phyloP scores from a whole-genome alignment of 768 basidiomycete species.

The Panaeolus cyanescens region DNA sequence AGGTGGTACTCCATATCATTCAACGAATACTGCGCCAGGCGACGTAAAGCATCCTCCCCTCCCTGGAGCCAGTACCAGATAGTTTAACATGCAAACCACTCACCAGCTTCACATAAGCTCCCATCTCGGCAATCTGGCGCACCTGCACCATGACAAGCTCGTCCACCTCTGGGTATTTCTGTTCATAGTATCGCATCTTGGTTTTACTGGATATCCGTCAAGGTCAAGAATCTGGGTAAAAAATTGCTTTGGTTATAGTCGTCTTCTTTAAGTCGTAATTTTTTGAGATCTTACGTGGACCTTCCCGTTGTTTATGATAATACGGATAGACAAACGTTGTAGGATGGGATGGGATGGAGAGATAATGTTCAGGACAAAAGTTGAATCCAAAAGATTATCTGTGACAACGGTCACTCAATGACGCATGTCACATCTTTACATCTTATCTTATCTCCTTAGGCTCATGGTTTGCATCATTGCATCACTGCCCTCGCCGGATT shows the following conservation, averaged over 20 bases:
- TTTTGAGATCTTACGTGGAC: not conserved
- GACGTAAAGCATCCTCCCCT: too few relatives aligned
- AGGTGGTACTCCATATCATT: too few relatives aligned
- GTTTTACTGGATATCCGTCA: not conserved
- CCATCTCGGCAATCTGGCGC: conserved; percentile 99
- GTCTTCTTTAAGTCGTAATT: not conserved
- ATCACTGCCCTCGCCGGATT: too few relatives aligned
- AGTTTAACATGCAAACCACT: too few relatives aligned
- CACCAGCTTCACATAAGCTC: conserved; percentile 97
- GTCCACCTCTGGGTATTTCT: conserved; percentile 93
- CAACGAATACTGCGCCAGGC: too few relatives aligned
- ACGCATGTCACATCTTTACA: not conserved
- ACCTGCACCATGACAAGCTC: conserved; percentile 99
- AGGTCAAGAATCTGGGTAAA: not conserved
- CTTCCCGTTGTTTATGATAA: not conserved
- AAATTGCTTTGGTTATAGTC: not conserved
- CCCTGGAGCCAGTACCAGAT: too few relatives aligned
- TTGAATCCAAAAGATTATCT: conserved; percentile 3
- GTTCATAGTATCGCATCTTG: conserved; percentile 89
- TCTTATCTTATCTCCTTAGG: conserved; percentile 4
- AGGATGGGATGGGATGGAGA: not conserved
- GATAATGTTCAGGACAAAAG: not conserved
- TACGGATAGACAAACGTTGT: not conserved
- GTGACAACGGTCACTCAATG: not conserved
- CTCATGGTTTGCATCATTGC: too few relatives aligned